Percentiles rank a stretch among this genome's conserved stretches.
These are phyloP conservation scores for Whalleya microplaca DNA, from an alignment of 2,329 filamentous ascomycete species.

Conservation along the genomic window DNA sequence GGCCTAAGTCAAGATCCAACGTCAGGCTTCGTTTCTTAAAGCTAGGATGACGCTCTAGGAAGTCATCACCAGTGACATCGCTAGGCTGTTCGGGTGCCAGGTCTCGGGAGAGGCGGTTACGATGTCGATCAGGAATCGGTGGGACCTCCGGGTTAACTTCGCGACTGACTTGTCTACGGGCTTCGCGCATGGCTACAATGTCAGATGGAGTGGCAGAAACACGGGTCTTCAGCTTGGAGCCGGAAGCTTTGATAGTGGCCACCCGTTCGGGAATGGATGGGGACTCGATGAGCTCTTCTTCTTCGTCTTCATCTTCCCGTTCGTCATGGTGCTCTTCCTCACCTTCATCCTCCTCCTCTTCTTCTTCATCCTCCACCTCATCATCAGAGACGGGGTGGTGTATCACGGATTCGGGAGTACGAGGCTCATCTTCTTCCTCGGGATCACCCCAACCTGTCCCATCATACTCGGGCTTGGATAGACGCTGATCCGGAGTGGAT, in stretches of 20 bases:
- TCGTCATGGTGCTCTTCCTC: conserved; percentile 41
- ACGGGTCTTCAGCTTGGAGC: conserved; percentile 85
- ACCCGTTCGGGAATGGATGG: conserved; percentile 77
- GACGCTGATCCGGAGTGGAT: conserved; percentile 51
- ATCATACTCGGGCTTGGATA: conserved; percentile 66
- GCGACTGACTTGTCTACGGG: conserved; percentile 81
- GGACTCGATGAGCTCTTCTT: conserved; percentile 50
- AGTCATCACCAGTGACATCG: conserved; percentile 45
- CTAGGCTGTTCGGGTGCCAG: conserved; percentile 44
- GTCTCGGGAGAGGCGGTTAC: conserved; percentile 56
- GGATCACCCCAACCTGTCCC: conserved; percentile 57
- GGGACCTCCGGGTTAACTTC: conserved; percentile 63
- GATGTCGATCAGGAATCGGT: conserved; percentile 64
- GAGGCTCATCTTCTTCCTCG: conserved; percentile 62
- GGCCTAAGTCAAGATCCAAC: conserved; percentile 78
- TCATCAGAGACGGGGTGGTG: conserved; percentile 67
- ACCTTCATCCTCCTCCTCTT: conserved; percentile 37
- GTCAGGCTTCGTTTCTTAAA: conserved; percentile 84
- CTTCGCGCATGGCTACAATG: conserved; percentile 80
- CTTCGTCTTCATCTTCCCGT: conserved; percentile 31
- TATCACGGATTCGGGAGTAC: conserved; percentile 89
- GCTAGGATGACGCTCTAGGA: conserved; percentile 67
- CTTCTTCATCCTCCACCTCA: conserved; percentile 38
- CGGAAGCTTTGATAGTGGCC: conserved; percentile 82
- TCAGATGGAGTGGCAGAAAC: conserved; percentile 88